Evolutionary conservation across 805 yeast species (phyloP), one percentile per base, ranked within the genome.

Genomic region (Wickerhamomyces hampshirensis): DNA sequence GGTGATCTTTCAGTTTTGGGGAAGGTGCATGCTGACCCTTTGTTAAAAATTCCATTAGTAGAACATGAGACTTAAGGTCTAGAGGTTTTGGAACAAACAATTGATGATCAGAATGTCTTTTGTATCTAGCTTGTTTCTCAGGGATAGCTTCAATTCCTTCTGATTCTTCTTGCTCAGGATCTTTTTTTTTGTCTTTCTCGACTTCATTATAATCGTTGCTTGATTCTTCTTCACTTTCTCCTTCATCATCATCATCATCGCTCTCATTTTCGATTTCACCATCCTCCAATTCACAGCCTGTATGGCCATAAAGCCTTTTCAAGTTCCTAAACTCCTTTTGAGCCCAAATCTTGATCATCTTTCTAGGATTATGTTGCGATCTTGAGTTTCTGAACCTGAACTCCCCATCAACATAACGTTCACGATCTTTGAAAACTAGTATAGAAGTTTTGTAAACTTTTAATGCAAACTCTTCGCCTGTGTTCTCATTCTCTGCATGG

Each of bases 311-410:
- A 15, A 93, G 68, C 54, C 99, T 73, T 58, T 86, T 91, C 59
- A 93, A 69, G 56, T 93, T 93, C 38, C 99, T 66, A 48, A 89
- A 91, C 63, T 93, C 99, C 56, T 93, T 93, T 58, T 93, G 98
- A 0, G 98, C 98, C 99, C 99, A 93, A 17, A 89, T 73, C 59
- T 86, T 87, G 44, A 93, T 96, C 97, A 93, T 91, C 56, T 91
- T 91, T 54, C 98, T 72, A 8, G 98, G 98, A 55, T 93, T 93
- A 47, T 88, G 87, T 51, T 85, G 88, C 27, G 78, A 75, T 50
- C 91, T 86, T 6, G 85, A 72, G 55, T 85, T 84, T 53, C 97
- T 68, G 63, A 93, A 93, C 38, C 99, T 68, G 60, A 77, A 91
- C 63, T 93, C 99, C 26, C 98, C 98, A 56, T 84, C 89, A 13